These are phyloP conservation scores for Pichia norvegensis DNA, from an alignment of 1,139 yeast genomes.

Conservation along the genomic window DNA sequence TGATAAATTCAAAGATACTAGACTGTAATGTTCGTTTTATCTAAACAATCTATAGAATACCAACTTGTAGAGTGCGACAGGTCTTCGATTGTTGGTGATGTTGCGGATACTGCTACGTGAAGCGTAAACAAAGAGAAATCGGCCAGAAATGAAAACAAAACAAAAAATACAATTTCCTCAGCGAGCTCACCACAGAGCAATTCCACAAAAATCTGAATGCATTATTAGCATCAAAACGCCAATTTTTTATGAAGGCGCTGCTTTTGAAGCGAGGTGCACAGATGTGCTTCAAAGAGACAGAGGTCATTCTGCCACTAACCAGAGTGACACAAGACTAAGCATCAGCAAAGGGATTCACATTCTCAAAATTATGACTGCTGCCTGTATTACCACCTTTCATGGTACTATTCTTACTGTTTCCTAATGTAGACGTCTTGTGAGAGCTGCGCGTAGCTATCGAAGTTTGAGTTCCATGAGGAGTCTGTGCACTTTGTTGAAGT, in stretches of 20 bases:
- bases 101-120: background rate
- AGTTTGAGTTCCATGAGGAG: background rate
- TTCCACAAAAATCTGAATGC: too few species aligned
- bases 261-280: background rate
- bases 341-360: background rate
- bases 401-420: background rate
- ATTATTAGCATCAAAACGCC: too few species aligned
- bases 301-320: too few species aligned
- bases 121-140: background rate
- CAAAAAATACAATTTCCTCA: background rate
- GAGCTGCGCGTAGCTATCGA: background rate
- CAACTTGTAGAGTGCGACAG: background rate
- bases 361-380: background rate
- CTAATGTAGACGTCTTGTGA: background rate
- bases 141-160: constrained; percentile 2
- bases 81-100: background rate
- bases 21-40: background rate
- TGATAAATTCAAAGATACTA: too few species aligned
- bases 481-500: constrained; percentile 18
- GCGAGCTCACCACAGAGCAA: background rate
- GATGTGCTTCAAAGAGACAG: too few species aligned
- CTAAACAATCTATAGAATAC: background rate
- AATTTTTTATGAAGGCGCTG: background rate
- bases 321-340: background rate
- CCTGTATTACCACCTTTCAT: background rate